These are phyloP conservation scores for Endocalyx cinctus DNA, from an alignment of 2,329 filamentous ascomycete genomes.

Conservation along the genomic window DNA sequence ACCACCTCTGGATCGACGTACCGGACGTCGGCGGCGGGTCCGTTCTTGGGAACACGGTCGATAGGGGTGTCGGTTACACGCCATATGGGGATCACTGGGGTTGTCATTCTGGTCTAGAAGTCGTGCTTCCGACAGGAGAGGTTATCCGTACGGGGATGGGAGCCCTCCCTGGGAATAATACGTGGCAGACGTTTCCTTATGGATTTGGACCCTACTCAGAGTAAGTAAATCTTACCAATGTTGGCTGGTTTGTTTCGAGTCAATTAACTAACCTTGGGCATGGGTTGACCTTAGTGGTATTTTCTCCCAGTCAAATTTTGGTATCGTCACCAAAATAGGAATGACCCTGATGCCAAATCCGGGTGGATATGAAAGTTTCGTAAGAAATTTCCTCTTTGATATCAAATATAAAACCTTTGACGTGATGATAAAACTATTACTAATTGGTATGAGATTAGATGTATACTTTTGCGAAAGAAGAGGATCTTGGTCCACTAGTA, in stretches of 20 bases:
- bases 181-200: conserved; percentile 38
- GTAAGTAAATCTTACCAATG: conserved; percentile 13
- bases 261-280: too few species aligned
- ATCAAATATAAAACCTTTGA: too few species aligned
- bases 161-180: conserved; percentile 31
- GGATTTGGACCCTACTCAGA: conserved; percentile 35
- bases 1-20: conserved; percentile 39
- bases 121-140: conserved; percentile 37
- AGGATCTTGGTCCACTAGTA: conserved; percentile 42
- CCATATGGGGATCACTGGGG: conserved; percentile 40
- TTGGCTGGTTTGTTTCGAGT: not conserved
- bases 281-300: conserved; percentile 36
- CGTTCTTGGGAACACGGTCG: conserved; percentile 41
- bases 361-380: conserved; percentile 39
- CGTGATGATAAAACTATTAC: too few species aligned
- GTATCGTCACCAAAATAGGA: conserved; percentile 49
- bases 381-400: too few species aligned
- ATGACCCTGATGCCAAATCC: conserved; percentile 49
- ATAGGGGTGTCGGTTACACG: conserved; percentile 43
- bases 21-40: conserved; percentile 40
- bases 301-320: conserved; percentile 46
- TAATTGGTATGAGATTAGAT: too few species aligned
- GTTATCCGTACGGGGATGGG: conserved; percentile 38
- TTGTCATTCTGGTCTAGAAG: conserved; percentile 37
- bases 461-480: conserved; percentile 42